A percentile compares a stretch with the other conserved stretches of the same genome.
These are phyloP conservation scores for Spirogloea muscicola DNA, from an alignment of 139 green algal genomes.

Conservation along the genomic window DNA sequence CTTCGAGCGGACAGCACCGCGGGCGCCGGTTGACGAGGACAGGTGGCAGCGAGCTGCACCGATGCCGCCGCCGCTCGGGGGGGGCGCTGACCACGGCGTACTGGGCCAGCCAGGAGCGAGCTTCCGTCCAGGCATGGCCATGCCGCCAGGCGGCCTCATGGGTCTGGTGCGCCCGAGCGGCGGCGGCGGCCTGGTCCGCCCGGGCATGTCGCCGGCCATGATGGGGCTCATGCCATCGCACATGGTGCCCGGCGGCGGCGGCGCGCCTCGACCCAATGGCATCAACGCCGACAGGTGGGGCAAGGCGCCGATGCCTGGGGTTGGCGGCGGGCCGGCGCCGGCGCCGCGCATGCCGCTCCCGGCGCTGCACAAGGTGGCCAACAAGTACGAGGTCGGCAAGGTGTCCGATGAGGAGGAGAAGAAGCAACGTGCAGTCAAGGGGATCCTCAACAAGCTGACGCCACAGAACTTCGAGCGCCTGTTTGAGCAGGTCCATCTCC, in stretches of 20 bases:
- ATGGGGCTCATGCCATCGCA: neutral
- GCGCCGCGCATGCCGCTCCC: conserved; percentile 2
- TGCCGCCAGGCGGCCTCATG: no score
- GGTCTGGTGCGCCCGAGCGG: neutral
- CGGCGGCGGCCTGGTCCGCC: neutral
- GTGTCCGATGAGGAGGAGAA: conserved; percentile 78
- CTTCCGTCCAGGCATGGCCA: no score
- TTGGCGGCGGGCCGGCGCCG: neutral
- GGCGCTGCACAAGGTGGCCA: conserved; percentile 52
- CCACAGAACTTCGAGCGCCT: conserved; percentile 94
- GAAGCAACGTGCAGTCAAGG: conserved; percentile 85
- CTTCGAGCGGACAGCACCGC: neutral
- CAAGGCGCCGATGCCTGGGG: conserved; percentile 11
- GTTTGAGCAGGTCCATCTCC: conserved; percentile 69
- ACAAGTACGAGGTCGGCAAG: conserved; percentile 36
- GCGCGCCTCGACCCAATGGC: neutral
- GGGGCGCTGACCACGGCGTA: no score
- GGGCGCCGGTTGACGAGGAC: neutral
- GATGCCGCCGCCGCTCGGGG: no score
- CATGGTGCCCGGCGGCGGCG: neutral
- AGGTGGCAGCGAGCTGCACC: no score
- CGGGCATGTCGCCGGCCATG: neutral
- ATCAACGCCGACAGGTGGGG: conserved; percentile 41
- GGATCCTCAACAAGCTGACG: conserved; percentile 97
- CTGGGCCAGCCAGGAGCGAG: no score